These are phyloP conservation scores for Apiospora sp. DNA, from an alignment of 2,329 filamentous ascomycete genomes.

Conservation along the genomic window DNA sequence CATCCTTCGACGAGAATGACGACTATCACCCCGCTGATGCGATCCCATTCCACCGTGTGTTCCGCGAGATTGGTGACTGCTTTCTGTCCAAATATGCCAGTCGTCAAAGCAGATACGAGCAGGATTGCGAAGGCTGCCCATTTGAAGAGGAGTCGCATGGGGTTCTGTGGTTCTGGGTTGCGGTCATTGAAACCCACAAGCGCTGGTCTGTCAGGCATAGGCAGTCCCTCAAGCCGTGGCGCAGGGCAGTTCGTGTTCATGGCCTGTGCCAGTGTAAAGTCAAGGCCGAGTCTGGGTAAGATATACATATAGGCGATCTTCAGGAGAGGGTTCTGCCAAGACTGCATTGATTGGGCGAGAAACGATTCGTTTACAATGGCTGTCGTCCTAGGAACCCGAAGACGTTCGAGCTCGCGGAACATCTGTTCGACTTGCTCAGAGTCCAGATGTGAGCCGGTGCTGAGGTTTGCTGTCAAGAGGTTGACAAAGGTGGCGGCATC, in stretches of 20 bases:
- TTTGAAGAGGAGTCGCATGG: not conserved
- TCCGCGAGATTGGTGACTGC: not conserved
- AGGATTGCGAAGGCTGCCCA: not conserved
- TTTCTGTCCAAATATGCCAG: not conserved
- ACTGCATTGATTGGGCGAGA: conserved; percentile 19
- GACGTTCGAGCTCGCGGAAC: not conserved
- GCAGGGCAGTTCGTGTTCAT: not conserved
- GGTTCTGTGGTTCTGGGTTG: not conserved
- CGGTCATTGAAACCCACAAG: conserved; percentile 18
- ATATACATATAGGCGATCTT: conserved; percentile 20
- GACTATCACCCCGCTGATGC: not conserved
- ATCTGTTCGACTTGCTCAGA: not conserved
- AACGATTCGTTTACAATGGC: not conserved
- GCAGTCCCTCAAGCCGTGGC: not conserved
- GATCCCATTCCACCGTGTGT: not conserved
- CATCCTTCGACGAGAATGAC: conserved; percentile 25
- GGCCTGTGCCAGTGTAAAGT: conserved; percentile 6
- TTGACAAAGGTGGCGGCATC: conserved; percentile 23
- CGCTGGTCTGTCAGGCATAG: not conserved
- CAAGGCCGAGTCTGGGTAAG: conserved; percentile 2
- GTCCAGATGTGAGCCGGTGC: not conserved
- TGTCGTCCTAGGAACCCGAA: not conserved
- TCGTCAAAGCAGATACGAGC: not conserved
- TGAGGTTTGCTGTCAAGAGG: not conserved
- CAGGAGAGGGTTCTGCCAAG: conserved; percentile 8